Conservation (phyloP, 371 early-diverging fungal species). For the Mycotypha africana region DNA sequence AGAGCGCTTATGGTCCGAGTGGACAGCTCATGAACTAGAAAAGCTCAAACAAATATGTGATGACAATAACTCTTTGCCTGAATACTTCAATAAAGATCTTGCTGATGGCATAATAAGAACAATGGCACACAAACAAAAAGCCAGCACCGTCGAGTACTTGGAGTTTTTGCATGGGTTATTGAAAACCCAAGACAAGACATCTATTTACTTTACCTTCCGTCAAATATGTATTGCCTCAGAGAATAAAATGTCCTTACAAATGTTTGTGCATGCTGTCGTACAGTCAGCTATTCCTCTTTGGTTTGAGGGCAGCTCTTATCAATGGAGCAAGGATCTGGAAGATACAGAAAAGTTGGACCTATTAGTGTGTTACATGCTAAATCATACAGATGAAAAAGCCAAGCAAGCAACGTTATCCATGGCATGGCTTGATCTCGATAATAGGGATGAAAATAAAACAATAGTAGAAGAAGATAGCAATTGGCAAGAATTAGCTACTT, state of each 20-base stretch:
- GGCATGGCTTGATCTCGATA: too few species aligned
- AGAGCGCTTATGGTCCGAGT: slow-evolving; percentile 6
- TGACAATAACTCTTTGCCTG: too few species aligned
- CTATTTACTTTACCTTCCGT: slow-evolving; percentile 12
- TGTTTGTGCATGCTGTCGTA: slow-evolving; percentile 19
- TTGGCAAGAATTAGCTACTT: slow-evolving; percentile 14
- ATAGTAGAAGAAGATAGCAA: neutral
- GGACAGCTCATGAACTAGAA: slow-evolving; percentile 3
- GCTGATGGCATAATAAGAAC: too few species aligned
- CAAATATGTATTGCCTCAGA: slow-evolving; percentile 1
- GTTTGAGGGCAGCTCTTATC: slow-evolving; percentile 17
- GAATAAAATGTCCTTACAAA: slow-evolving; percentile 10
- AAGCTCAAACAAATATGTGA: too few species aligned
- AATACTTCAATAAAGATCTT: too few species aligned
- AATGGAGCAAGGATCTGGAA: neutral
- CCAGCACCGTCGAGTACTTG: too few species aligned
- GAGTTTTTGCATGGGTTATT: too few species aligned
- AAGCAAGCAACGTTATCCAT: too few species aligned
- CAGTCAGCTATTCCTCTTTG: slow-evolving; percentile 23
- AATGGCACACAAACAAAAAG: neutral
- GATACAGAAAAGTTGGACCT: neutral
- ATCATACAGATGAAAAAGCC: slow-evolving; percentile 6
- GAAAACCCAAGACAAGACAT: neutral
- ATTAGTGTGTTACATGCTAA: slow-evolving; percentile 16
- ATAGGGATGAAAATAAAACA: neutral